Evolutionary conservation across 306 rosid genomes (phyloP).

Genomic region (Cicer judaicum): DNA sequence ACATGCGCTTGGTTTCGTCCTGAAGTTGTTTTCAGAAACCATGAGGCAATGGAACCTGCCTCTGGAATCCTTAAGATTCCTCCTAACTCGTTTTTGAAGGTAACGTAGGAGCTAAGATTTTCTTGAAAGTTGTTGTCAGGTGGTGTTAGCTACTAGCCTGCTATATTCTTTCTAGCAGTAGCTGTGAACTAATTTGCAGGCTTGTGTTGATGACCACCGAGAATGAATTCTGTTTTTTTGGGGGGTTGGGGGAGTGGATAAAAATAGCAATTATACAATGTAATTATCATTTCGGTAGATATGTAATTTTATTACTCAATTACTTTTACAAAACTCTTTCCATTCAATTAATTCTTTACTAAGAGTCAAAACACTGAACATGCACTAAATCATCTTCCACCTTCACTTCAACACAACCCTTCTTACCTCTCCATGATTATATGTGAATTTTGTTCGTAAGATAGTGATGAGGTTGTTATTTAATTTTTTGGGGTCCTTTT

Average conservation of each 20-base stretch:
- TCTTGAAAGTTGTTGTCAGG: slow-evolving; percentile 33
- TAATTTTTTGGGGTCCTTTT: neutral
- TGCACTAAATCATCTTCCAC: neutral
- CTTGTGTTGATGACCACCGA: slow-evolving; percentile 18
- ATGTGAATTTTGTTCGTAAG: neutral
- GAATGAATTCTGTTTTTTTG: slow-evolving; percentile 17
- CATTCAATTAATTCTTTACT: neutral
- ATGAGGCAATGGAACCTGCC: slow-evolving; percentile 93
- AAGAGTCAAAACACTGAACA: slow-evolving; percentile 2
- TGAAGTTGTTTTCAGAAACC: slow-evolving; percentile 76
- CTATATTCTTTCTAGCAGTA: slow-evolving; percentile 34
- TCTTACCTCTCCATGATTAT: neutral
- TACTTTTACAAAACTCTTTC: slow-evolving; percentile 11
- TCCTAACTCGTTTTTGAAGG: slow-evolving; percentile 71
- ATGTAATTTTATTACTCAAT: neutral
- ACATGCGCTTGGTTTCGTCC: slow-evolving; percentile 96
- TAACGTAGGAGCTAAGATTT: slow-evolving; percentile 41
- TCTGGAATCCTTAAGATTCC: slow-evolving; percentile 84
- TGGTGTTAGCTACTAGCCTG: slow-evolving; percentile 27
- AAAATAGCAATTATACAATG: neutral
- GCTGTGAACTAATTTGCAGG: slow-evolving; percentile 16
- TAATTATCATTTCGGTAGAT: neutral
- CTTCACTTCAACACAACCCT: slow-evolving; percentile 6
- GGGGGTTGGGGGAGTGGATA: neutral
- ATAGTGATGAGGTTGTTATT: slow-evolving; percentile 1